Base-by-base conservation (phyloP, 2,329 filamentous ascomycete genomes). In the Fusarium incarnatum region DNA sequence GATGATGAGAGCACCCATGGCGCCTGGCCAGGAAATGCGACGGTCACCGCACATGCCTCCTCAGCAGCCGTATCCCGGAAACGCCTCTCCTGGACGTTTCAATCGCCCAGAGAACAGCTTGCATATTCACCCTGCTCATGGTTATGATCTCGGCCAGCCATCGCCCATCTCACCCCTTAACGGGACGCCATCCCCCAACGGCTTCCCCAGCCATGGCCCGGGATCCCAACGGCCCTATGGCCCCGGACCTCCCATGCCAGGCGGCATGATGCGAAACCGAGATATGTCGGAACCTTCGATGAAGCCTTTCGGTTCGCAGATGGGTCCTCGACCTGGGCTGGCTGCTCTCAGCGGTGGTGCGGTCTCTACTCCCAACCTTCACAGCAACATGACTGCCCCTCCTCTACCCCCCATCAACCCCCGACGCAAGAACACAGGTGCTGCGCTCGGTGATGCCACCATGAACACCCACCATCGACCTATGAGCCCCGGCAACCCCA, bases 401-500 rank as follows among this genome's bases (percentile, higher is more conserved):
- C 87, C 87, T 4, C 62, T 89, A 37, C 87, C 87, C 4, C 87
- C 87, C 3, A 86, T 89, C 75, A 89, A 89, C 73, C 87, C 87
- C 28, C 82, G 86, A 50, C 83, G 87, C 12, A 83, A 85, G 56
- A 83, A 82, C 11, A 78, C 82, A 12, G 76, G 81, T 4, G 74
- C 45, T 2, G 75, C 67, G 13, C 27, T 82, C n/a, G 80, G 79
- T 13, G 78, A 79, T 30, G 60, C 66, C 13, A 48, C 66, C n/a
- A 67, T 65, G 61, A 60, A 40, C 32, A 42, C 60, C 10, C 68
- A 70, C 11, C 73, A 68, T 40, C 55, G 64, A 25, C 71, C 67
- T 45, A 77, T 60, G 70, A 77, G 73, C 46, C 60, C 66, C 13
- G 55, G 34, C 9, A 55, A 47, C n/a, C 55, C 54, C 5, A 70